These are phyloP conservation scores for Fraxinus xanthoxyloides DNA, from an alignment of 305 asterid genomes.

Conservation along the genomic window DNA sequence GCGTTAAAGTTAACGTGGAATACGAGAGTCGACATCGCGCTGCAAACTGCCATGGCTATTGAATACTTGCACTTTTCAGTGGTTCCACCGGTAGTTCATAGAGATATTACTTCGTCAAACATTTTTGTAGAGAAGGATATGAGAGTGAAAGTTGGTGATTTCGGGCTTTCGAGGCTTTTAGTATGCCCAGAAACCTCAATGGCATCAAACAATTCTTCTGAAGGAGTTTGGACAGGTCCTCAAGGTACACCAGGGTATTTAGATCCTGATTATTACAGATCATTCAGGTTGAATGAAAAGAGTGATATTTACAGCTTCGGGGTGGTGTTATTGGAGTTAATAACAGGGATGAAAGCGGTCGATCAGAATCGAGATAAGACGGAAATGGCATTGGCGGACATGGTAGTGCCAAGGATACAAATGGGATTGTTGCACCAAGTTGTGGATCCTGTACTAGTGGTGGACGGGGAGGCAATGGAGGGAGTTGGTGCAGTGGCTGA, in stretches of 20 bases:
- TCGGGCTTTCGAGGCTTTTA: slow-evolving; percentile 79
- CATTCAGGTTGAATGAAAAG: slow-evolving; percentile 79
- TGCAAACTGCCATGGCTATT: slow-evolving; percentile 85
- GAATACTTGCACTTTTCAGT: slow-evolving; percentile 77
- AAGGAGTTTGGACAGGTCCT: slow-evolving; percentile 96
- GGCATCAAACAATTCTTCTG: slow-evolving; percentile 43
- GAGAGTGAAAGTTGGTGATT: slow-evolving; percentile 86
- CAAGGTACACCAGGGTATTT: slow-evolving; percentile 94
- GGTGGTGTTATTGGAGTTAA: slow-evolving; percentile 71
- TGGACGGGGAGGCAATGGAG: slow-evolving; percentile 59
- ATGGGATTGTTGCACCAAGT: slow-evolving; percentile 82
- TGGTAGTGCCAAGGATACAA: slow-evolving; percentile 87
- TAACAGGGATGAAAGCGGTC: slow-evolving; percentile 88
- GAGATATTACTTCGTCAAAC: slow-evolving; percentile 83
- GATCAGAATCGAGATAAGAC: slow-evolving; percentile 73
- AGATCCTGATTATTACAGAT: slow-evolving; percentile 76
- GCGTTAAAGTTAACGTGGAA: slow-evolving; percentile 71
- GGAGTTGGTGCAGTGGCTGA: slow-evolving; percentile 73
- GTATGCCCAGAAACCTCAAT: slow-evolving; percentile 51
- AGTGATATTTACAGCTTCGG: slow-evolving; percentile 92
- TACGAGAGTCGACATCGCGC: slow-evolving; percentile 69
- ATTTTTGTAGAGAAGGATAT: slow-evolving; percentile 79
- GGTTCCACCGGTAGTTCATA: slow-evolving; percentile 74
- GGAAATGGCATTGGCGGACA: slow-evolving; percentile 79
- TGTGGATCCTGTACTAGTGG: slow-evolving; percentile 68